A percentile compares a stretch with the other conserved stretches of the same genome.
phyloP scores from a whole-genome alignment of 306 rosid genomes.

The Phaseolus lunatus region DNA sequence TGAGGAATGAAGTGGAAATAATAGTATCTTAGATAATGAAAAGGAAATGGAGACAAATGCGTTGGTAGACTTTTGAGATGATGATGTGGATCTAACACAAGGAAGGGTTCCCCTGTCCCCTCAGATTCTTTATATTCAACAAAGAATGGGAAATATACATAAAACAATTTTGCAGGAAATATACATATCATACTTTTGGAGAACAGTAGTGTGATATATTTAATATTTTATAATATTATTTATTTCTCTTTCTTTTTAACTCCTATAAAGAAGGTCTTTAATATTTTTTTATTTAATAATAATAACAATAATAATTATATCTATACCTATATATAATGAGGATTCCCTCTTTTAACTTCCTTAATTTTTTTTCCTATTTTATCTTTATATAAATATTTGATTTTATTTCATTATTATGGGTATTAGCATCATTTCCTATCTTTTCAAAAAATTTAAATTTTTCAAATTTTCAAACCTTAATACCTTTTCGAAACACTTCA shows the following conservation, averaged over 20 bases:
- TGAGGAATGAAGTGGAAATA: neutral
- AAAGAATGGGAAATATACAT: neutral
- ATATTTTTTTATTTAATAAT: no score
- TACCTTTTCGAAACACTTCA: no score
- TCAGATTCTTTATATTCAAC: neutral
- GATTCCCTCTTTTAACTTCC: no score
- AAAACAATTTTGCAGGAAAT: neutral
- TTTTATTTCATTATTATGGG: no score
- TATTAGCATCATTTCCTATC: no score
- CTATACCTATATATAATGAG: no score
- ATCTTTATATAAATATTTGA: no score
- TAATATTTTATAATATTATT: neutral
- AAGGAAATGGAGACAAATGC: neutral
- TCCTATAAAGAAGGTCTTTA: no score
- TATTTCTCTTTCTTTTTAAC: neutral
- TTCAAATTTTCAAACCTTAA: no score
- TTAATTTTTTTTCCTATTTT: no score
- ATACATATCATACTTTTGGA: neutral
- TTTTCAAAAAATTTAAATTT: no score
- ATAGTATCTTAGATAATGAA: neutral
- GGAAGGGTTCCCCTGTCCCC: neutral
- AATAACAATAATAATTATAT: no score
- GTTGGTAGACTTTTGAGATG: neutral
- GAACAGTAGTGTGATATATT: neutral
- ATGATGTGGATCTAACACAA: slow-evolving; percentile 8